phyloP scores from a whole-genome alignment of 129 eudicot species.

The Ambrosia artemisiifolia region DNA sequence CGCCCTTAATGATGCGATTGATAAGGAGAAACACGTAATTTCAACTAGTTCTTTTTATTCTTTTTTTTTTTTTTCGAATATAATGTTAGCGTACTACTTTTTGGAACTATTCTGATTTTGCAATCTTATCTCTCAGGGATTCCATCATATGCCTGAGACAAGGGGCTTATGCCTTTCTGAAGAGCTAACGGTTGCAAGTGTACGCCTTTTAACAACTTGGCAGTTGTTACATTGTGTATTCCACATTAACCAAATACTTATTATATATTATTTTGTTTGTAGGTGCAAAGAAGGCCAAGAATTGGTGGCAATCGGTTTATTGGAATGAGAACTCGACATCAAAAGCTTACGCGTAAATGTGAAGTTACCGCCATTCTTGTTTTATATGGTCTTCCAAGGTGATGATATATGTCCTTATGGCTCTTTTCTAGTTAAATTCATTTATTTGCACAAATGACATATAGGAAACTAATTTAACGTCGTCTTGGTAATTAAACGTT shows the following conservation, averaged over 20 bases:
- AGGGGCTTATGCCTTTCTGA: conserved; percentile 98
- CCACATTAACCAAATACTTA: not conserved
- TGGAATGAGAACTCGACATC: conserved; percentile 96
- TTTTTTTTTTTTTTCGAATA: not conserved
- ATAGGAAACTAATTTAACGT: not conserved
- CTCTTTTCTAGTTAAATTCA: not conserved
- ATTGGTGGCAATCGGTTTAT: conserved; percentile 74
- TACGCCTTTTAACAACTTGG: conserved; percentile 35
- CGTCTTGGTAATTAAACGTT: not conserved
- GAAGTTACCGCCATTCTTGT: conserved; percentile 98
- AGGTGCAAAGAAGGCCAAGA: conserved; percentile 76
- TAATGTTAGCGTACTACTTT: conserved; percentile 1
- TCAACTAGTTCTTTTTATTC: not conserved
- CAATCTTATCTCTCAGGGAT: conserved; percentile 51
- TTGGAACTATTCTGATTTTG: conserved; percentile 20
- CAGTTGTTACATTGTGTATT: conserved; percentile 6
- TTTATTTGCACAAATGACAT: conserved; percentile 5
- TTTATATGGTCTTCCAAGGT: conserved; percentile 98
- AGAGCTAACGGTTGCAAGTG: conserved; percentile 90
- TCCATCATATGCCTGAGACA: conserved; percentile 99
- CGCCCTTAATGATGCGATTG: conserved; percentile 95
- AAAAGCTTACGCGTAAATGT: conserved; percentile 76
- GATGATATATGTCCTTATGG: conserved; percentile 6
- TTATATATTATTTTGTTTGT: conserved; percentile 10
- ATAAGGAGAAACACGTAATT: conserved; percentile 86